Evolutionary conservation across 805 yeast species (phyloP).

Genomic region (Candida nanaspora): DNA sequence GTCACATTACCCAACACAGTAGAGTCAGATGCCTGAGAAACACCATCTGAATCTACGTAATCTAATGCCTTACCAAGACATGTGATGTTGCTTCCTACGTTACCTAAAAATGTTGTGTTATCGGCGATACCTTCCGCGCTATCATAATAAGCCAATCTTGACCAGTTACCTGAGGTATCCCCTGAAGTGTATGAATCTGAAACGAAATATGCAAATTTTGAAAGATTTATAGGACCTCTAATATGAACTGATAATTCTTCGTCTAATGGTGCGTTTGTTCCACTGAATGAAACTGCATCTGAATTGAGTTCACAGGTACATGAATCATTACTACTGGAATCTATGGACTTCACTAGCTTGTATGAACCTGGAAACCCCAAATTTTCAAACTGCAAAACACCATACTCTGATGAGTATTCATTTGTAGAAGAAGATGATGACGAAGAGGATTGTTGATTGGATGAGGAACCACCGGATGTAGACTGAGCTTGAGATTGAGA

Average conservation of each 20-base stretch:
- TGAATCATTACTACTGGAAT: conserved; percentile 31
- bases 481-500: not conserved
- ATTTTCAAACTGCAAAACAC: conserved; percentile 39
- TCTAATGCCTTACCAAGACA: conserved; percentile 67
- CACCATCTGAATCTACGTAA: conserved; percentile 55
- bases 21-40: conserved; percentile 34
- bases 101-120: conserved; percentile 62
- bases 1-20: conserved; percentile 42
- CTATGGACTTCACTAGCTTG: conserved; percentile 37
- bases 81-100: conserved; percentile 50
- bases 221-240: conserved; percentile 64
- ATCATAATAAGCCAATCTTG: conserved; percentile 53
- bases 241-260: conserved; percentile 70
- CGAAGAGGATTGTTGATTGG: not conserved
- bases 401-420: not conserved
- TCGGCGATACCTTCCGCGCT: conserved; percentile 39
- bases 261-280: conserved; percentile 58
- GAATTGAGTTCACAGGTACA: conserved; percentile 40
- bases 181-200: conserved; percentile 33
- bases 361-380: conserved; percentile 51
- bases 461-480: not conserved
- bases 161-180: conserved; percentile 42
- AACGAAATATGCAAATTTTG: conserved; percentile 56
- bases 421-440: not conserved
- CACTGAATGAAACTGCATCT: conserved; percentile 38